Conservation (phyloP, 352 stramenopile species). For the Phytophthora brassicae region DNA sequence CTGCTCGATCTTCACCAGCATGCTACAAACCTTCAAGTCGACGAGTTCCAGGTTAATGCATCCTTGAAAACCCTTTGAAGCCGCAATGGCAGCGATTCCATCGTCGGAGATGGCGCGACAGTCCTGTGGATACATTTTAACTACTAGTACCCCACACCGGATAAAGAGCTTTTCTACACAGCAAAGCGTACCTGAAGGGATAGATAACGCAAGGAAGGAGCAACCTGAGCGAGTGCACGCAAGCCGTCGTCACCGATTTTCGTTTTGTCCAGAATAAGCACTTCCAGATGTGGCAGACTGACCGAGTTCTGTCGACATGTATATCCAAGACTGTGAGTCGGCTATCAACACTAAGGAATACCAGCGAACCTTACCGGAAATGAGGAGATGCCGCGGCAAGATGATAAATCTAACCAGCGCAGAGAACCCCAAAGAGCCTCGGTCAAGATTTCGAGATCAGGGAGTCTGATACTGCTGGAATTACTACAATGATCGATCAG, state of each 20-base stretch:
- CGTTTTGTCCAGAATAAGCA: slow-evolving; percentile 68
- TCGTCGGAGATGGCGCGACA: slow-evolving; percentile 53
- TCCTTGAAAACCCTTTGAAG: slow-evolving; percentile 16
- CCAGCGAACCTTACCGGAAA: slow-evolving; percentile 36
- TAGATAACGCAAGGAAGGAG: slow-evolving; percentile 52
- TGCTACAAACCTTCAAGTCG: slow-evolving; percentile 57
- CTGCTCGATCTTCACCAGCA: background rate
- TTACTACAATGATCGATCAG: slow-evolving; percentile 25
- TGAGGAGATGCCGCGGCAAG: slow-evolving; percentile 41
- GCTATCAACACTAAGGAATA: background rate
- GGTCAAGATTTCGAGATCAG: slow-evolving; percentile 41
- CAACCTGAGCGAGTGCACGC: slow-evolving; percentile 31
- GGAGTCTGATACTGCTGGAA: slow-evolving; percentile 24
- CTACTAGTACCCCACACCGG: no score
- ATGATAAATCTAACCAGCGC: slow-evolving; percentile 55
- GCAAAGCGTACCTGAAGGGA: slow-evolving; percentile 53
- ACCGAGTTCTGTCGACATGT: slow-evolving; percentile 23
- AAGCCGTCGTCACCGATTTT: slow-evolving; percentile 50
- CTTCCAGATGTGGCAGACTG: slow-evolving; percentile 43
- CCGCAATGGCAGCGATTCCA: slow-evolving; percentile 42
- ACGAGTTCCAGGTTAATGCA: slow-evolving; percentile 50
- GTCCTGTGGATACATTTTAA: slow-evolving; percentile 30
- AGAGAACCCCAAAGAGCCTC: slow-evolving; percentile 34
- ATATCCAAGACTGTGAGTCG: slow-evolving; percentile 10
- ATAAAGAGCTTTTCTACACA: background rate